A percentile compares a stretch with the other conserved stretches of the same genome.
Conservation (phyloP, 495 filamentous ascomycete species). For the Gamarada debralockiae region DNA sequence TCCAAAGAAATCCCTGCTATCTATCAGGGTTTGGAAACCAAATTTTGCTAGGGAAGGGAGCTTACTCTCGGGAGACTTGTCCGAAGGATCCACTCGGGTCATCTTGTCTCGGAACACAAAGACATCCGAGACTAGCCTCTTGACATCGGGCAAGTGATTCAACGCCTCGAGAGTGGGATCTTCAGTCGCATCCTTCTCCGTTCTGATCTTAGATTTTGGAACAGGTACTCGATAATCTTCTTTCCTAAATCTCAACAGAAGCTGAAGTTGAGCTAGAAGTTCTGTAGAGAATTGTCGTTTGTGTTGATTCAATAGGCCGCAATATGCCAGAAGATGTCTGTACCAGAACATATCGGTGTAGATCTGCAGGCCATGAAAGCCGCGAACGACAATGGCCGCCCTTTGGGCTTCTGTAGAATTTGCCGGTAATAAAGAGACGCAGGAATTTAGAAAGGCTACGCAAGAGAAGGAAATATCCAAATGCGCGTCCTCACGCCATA, state of each 20-base stretch:
- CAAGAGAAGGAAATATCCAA: too few relatives aligned
- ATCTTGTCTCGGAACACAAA: not conserved
- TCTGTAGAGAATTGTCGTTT: not conserved
- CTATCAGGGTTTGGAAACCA: not conserved
- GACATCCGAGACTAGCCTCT: not conserved
- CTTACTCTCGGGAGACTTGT: slow-evolving; percentile 4
- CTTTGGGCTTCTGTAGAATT: too few relatives aligned
- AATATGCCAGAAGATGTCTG: slow-evolving; percentile 10
- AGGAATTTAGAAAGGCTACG: too few relatives aligned
- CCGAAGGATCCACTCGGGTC: not conserved
- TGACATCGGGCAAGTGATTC: not conserved
- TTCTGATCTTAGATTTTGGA: not conserved
- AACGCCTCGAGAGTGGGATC: not conserved
- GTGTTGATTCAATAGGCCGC: not conserved
- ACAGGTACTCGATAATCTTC: not conserved
- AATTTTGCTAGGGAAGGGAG: not conserved
- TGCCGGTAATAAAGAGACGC: too few relatives aligned
- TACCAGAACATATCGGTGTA: too few relatives aligned
- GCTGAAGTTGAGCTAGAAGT: slow-evolving; percentile 5
- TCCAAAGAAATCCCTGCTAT: not conserved
- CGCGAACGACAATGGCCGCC: too few relatives aligned
- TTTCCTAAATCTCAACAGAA: slow-evolving; percentile 7
- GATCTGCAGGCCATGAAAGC: too few relatives aligned
- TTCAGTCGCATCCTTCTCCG: not conserved
- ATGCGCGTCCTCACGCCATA: too few relatives aligned